phyloP scores from a whole-genome alignment of 305 asterid species.

The Solanum hybrid region DNA sequence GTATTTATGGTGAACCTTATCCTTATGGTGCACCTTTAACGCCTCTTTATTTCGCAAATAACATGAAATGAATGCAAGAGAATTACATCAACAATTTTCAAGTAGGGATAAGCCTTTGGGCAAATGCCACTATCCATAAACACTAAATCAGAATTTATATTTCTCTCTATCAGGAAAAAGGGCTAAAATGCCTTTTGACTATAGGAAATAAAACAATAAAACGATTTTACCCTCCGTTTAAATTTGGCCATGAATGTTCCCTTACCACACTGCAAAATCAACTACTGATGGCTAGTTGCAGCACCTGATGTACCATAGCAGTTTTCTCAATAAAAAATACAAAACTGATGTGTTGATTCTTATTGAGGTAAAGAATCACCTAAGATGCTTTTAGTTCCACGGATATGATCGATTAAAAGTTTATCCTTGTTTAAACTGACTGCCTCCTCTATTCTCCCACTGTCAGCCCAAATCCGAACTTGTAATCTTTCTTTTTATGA shows the following conservation, averaged over 20 bases:
- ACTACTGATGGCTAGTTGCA: not conserved
- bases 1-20: not conserved
- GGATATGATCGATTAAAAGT: not conserved
- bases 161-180: not conserved
- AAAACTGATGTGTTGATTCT: slow-evolving; percentile 31
- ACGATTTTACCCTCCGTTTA: not conserved
- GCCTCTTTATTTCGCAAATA: not conserved
- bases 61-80: not conserved
- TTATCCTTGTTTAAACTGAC: not conserved
- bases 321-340: slow-evolving; percentile 9
- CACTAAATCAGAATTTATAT: not conserved
- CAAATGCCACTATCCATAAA: not conserved
- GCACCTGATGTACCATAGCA: not conserved
- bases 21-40: not conserved
- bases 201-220: not conserved
- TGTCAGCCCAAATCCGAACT: slow-evolving; percentile 84
- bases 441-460: slow-evolving; percentile 62
- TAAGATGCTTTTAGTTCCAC: not conserved
- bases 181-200: not conserved
- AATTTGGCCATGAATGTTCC: not conserved
- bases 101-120: not conserved
- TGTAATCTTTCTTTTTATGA: slow-evolving; percentile 86
- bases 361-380: slow-evolving; percentile 5
- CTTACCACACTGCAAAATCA: not conserved
- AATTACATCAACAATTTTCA: not conserved